Evolutionary conservation across 768 basidiomycete species (phyloP).

Genomic region (Cyclocybe aegerita): DNA sequence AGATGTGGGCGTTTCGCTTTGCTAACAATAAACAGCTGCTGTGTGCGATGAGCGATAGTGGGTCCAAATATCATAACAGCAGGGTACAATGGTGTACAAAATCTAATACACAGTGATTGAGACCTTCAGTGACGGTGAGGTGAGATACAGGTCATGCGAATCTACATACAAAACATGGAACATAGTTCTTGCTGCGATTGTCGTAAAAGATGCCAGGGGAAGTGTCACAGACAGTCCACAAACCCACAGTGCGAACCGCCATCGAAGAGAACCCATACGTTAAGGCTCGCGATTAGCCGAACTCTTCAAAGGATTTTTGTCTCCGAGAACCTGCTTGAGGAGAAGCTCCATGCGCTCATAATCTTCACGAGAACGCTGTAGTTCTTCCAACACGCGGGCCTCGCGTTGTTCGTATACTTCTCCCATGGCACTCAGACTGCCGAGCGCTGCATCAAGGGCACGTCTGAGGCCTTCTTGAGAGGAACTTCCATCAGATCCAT

Average conservation of each 20-base stretch:
- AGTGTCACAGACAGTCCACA: not conserved
- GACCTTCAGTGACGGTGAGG: too few relatives aligned
- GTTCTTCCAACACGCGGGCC: slow-evolving; percentile 69
- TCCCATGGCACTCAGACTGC: slow-evolving; percentile 62
- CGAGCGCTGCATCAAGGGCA: slow-evolving; percentile 66
- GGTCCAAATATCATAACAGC: too few relatives aligned
- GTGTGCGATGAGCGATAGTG: too few relatives aligned
- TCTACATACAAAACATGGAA: too few relatives aligned
- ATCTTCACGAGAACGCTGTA: slow-evolving; percentile 63
- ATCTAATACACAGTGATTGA: too few relatives aligned
- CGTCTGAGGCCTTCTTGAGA: slow-evolving; percentile 65
- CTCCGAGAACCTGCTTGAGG: slow-evolving; percentile 61
- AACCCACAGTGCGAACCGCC: not conserved
- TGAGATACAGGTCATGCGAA: too few relatives aligned
- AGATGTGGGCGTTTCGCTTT: too few relatives aligned
- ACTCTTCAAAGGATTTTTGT: slow-evolving; percentile 18
- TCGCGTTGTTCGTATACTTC: slow-evolving; percentile 70
- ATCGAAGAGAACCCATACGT: not conserved
- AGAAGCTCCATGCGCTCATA: slow-evolving; percentile 66
- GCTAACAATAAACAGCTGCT: too few relatives aligned
- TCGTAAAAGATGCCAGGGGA: too few relatives aligned
- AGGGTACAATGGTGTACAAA: too few relatives aligned
- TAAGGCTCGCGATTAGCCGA: not conserved
- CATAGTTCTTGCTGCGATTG: too few relatives aligned
- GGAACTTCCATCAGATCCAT: slow-evolving; percentile 55